Percentiles rank a stretch among this genome's conserved stretches.
Conservation (phyloP, 768 basidiomycete species). For the Mycena rebaudengoi region DNA sequence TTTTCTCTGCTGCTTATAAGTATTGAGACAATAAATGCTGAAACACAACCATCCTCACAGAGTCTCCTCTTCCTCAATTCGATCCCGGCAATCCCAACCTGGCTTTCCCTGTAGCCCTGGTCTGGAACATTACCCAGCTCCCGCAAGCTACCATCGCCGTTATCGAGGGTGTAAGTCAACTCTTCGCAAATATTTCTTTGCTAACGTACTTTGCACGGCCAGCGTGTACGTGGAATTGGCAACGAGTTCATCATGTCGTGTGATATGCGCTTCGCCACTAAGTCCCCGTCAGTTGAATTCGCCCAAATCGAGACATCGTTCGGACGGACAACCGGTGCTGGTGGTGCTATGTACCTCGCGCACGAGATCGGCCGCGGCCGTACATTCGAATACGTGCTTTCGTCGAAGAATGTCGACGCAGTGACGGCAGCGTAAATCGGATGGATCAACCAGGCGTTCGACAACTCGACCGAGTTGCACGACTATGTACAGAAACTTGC, state of each 20-base stretch:
- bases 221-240: not conserved
- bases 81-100: not conserved
- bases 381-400: no score
- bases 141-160: conserved; percentile 8
- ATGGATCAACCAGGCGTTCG: not conserved
- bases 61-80: not conserved
- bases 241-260: not conserved
- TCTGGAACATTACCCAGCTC: no score
- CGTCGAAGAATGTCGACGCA: not conserved
- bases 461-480: not conserved
- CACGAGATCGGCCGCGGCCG: no score
- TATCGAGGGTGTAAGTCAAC: not conserved
- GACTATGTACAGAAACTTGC: not conserved
- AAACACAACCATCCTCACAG: not conserved
- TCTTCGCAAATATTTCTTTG: no score
- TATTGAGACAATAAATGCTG: not conserved
- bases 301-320: not conserved
- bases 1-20: no score
- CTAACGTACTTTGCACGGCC: no score
- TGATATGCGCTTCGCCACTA: no score
- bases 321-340: not conserved
- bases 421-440: not conserved
- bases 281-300: not conserved
- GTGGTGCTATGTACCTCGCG: no score
- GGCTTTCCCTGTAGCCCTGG: not conserved